These are phyloP conservation scores for Pezicula radicicola DNA, from an alignment of 2,329 filamentous ascomycete genomes.

Conservation along the genomic window DNA sequence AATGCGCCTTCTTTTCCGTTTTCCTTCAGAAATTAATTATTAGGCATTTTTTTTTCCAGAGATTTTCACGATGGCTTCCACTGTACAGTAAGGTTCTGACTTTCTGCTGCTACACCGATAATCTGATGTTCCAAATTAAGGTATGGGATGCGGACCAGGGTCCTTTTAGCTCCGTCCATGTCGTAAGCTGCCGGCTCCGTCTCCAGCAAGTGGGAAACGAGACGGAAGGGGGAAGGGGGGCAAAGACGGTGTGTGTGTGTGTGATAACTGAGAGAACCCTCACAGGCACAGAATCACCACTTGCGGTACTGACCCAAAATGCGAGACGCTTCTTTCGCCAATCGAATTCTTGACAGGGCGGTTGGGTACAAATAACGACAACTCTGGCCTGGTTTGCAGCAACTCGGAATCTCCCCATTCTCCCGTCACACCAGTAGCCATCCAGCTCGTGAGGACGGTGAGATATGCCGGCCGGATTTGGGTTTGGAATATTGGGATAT, in stretches of 20 bases:
- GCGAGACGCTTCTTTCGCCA: not conserved
- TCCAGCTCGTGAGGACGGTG: not conserved
- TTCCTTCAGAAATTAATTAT: no score
- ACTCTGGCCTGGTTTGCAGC: not conserved
- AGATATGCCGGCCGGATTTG: not conserved
- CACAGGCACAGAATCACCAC: not conserved
- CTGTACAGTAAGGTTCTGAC: not conserved
- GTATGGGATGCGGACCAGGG: slow-evolving; percentile 16
- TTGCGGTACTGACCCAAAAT: not conserved
- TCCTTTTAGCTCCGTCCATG: slow-evolving; percentile 14
- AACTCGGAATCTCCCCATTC: not conserved
- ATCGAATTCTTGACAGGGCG: not conserved
- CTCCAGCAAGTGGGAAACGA: slow-evolving; percentile 26
- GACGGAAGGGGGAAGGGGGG: slow-evolving; percentile 2
- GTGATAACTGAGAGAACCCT: not conserved
- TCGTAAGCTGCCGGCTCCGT: slow-evolving; percentile 17
- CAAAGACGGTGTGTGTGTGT: not conserved
- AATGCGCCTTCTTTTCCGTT: no score
- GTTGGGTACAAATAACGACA: not conserved
- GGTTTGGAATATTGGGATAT: not conserved
- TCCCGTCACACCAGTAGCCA: not conserved
- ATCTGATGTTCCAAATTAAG: slow-evolving; percentile 14
- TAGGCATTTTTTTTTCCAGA: no score
- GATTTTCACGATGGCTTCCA: no score
- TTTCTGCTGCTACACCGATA: not conserved